Percentiles rank a stretch among this genome's conserved stretches.
Evolutionary conservation across 1,284 basidiomycete species (phyloP).

Genomic region (Pseudozyma sp.): DNA sequence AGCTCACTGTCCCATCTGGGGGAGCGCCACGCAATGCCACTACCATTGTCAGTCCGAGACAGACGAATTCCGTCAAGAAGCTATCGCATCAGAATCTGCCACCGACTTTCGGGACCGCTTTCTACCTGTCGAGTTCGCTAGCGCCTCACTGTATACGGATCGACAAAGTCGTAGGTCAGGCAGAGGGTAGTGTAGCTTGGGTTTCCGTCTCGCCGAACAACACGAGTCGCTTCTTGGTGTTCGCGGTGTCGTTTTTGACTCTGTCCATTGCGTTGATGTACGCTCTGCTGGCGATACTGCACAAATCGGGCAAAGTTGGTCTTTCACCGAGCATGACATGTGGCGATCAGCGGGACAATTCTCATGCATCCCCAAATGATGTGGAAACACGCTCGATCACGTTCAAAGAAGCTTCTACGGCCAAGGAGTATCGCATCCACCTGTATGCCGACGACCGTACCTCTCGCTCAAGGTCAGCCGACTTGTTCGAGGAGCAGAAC

Average conservation of each 20-base stretch:
- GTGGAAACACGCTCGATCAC: not conserved
- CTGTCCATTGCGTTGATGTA: constrained; percentile 6
- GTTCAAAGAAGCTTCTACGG: not conserved
- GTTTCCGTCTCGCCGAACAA: constrained; percentile 1
- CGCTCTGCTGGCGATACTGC: constrained; percentile 8
- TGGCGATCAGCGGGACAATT: not conserved
- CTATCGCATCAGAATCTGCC: not conserved
- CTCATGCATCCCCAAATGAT: not conserved
- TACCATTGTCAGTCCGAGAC: not conserved
- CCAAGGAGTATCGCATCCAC: not conserved
- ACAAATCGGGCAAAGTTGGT: constrained; percentile 7
- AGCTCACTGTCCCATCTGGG: constrained; percentile 9
- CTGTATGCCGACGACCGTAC: not conserved
- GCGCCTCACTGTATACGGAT: constrained; percentile 16
- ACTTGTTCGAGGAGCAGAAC: constrained; percentile 13
- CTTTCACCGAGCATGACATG: constrained; percentile 4
- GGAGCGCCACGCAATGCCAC: constrained; percentile 4
- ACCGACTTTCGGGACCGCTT: constrained; percentile 13
- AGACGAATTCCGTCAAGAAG: not conserved
- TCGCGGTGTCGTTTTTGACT: not conserved
- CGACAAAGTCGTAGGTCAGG: not conserved
- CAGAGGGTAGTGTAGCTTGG: constrained; percentile 15
- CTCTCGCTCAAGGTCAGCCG: constrained; percentile 6
- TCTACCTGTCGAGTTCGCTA: constrained; percentile 27
- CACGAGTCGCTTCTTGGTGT: constrained; percentile 4